Evolutionary conservation across 495 filamentous ascomycete genomes (phyloP).

Genomic region (Neurospora hispaniola): DNA sequence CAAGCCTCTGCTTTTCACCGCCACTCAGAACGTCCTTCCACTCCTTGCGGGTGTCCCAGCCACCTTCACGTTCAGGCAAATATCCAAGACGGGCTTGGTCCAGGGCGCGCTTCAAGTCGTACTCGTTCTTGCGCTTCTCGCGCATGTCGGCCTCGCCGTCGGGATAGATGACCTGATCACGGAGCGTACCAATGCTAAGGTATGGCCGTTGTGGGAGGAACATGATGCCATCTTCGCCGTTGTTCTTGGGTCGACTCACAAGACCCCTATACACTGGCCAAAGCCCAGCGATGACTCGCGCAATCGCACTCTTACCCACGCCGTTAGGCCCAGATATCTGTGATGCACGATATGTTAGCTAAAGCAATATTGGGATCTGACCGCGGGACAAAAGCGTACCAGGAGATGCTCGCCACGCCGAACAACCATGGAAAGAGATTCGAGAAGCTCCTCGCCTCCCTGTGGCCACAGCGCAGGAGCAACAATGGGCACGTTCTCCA

Average conservation of each 20-base stretch:
- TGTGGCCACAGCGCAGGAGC: slow-evolving; percentile 74
- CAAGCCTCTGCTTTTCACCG: slow-evolving; percentile 96
- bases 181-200: slow-evolving; percentile 83
- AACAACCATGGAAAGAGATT: slow-evolving; percentile 77
- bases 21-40: slow-evolving; percentile 97
- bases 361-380: neutral
- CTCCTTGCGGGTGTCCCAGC: slow-evolving; percentile 93
- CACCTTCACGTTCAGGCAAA: slow-evolving; percentile 81
- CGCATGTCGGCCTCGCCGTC: slow-evolving; percentile 92
- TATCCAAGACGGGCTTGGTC: slow-evolving; percentile 81
- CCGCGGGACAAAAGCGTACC: slow-evolving; percentile 12
- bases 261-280: slow-evolving; percentile 94
- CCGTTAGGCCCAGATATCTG: slow-evolving; percentile 89
- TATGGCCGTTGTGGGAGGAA: slow-evolving; percentile 95
- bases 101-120: slow-evolving; percentile 61
- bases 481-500: slow-evolving; percentile 90
- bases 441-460: slow-evolving; percentile 84
- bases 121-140: slow-evolving; percentile 62
- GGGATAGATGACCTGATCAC: slow-evolving; percentile 97
- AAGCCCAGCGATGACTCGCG: slow-evolving; percentile 81
- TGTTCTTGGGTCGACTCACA: slow-evolving; percentile 69
- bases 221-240: slow-evolving; percentile 89
- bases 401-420: slow-evolving; percentile 85
- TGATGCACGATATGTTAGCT: neutral
- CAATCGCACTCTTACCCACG: slow-evolving; percentile 83